Evolutionary conservation across 805 yeast genomes (phyloP), one percentile per base, ranked within the genome.

Genomic region (Myxozyma sirexii): DNA sequence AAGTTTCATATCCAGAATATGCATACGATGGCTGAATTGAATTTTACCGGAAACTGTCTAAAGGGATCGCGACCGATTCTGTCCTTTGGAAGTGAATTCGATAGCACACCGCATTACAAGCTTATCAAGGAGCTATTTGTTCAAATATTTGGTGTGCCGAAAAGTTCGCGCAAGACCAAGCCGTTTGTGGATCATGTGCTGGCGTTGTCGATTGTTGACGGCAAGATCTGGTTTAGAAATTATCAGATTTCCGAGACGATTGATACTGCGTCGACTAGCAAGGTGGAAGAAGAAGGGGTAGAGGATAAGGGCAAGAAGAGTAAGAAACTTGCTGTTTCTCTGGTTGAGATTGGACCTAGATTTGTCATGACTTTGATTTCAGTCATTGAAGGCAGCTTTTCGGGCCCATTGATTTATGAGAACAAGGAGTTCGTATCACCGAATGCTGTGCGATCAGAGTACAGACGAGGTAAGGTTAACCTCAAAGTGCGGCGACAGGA

Each of bases 371-470:
- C 98, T 2, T 85, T 87, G 64, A 92, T 94, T 67, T 86, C 96
- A 60, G 84, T 94, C 54, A 80, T 93, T 65, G 98, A 94, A 78
- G 99, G 99, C 50, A 90, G 97, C 1, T 94, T 94, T 70, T 93
- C 97, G 57, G 99, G 99, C 21, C 97, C 98, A 65, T 90, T 92
- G 81, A 91, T 94, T 66, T 94, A 90, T 76, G 98, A 94, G 72
- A 94, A 94, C 79, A 92, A 90, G 79, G 94, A 93, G 76, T 94
- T 89, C 75, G 97, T 94, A 49, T 89, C 97, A 61, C 99, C 99
- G 66, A 94, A 94, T 80, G 84, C 88, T 61, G 93, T 87, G 41
- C 88, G 99, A 79, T 90, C 99, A 12, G 97, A 92, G 79, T 63
- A 81, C 65, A 88, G 84, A 73, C 88, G 86, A 68, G 83, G 87